Conservation (phyloP, 2,329 filamentous ascomycete species). For the Magnaporthales sp. region DNA sequence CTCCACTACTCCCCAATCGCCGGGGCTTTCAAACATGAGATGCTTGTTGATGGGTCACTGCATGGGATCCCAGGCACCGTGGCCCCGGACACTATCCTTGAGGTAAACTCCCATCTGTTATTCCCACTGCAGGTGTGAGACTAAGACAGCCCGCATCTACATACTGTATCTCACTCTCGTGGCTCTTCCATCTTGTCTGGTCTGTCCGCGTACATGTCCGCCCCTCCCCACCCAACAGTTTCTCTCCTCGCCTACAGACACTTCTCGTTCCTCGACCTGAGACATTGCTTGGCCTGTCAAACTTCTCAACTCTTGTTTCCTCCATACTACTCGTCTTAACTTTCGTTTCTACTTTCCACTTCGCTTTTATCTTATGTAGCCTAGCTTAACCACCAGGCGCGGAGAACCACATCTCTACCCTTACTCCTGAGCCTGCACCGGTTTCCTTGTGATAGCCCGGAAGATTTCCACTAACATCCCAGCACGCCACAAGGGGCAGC, state of each 20-base stretch:
- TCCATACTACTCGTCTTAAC: conserved; percentile 4
- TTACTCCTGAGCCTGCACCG: neutral
- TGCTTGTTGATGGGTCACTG: neutral
- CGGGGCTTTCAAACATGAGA: conserved; percentile 1
- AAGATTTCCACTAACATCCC: neutral
- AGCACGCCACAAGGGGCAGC: neutral
- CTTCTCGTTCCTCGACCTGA: neutral
- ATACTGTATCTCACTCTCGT: neutral
- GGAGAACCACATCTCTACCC: neutral
- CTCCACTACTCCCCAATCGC: neutral
- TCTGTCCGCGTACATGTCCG: neutral
- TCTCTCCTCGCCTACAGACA: neutral
- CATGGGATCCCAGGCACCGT: neutral
- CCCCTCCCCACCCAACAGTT: neutral
- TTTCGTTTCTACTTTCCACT: conserved; percentile 1
- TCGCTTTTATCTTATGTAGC: neutral
- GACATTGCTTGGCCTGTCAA: conserved; percentile 2
- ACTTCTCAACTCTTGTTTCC: neutral
- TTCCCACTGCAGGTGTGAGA: neutral
- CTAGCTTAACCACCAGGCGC: neutral
- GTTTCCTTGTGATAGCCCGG: conserved; percentile 1
- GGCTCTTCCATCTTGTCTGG: neutral
- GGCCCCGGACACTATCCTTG: neutral
- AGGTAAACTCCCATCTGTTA: neutral
- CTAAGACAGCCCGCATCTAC: neutral